Evolutionary conservation across 129 eudicot genomes (phyloP).

Genomic region (Daucus carota): DH1_v3.0 NC_030386.2:24824501-24825000

Average conservation of each 20-base stretch:
- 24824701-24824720: conserved; percentile 55
- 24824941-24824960: conserved; percentile 96
- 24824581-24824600: conserved; percentile 72
- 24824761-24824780: conserved; percentile 94
- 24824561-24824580: conserved; percentile 87
- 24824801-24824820: conserved; percentile 64
- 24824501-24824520: conserved; percentile 96
- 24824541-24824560: conserved; percentile 62
- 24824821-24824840: conserved; percentile 63
- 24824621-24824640: neutral
- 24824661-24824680: neutral
- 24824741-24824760: conserved; percentile 59
- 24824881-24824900: conserved; percentile 67
- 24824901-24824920: conserved; percentile 76
- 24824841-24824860: conserved; percentile 61
- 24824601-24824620: neutral
- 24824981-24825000: neutral
- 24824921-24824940: conserved; percentile 94
- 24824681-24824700: conserved; percentile 77
- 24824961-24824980: conserved; percentile 58
- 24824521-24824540: conserved; percentile 91
- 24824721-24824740: conserved; percentile 49
- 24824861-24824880: conserved; percentile 64
- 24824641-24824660: conserved; percentile 1
- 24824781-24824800: conserved; percentile 81